phyloP scores from a whole-genome alignment of 176 grass and related monocot genomes.

The Raddia guianensis region DNA sequence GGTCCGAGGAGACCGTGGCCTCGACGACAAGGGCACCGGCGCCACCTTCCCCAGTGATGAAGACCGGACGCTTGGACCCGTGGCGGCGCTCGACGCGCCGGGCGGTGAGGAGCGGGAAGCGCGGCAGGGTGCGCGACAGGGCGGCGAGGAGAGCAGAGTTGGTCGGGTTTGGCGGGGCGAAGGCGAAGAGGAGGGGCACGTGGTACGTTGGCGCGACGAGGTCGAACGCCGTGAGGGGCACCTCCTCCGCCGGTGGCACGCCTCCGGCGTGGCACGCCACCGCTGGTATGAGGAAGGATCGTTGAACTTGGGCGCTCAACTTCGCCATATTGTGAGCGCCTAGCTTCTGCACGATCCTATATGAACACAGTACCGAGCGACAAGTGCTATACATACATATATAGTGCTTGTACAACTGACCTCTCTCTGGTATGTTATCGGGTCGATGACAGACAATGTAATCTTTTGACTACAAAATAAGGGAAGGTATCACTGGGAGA shows the following conservation, averaged over 20 bases:
- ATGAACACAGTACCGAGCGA: no score
- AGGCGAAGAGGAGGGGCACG: slow-evolving; percentile 55
- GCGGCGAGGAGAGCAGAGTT: slow-evolving; percentile 22
- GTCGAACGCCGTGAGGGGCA: slow-evolving; percentile 57
- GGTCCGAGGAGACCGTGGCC: slow-evolving; percentile 26
- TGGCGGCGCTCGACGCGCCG: background rate
- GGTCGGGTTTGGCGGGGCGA: slow-evolving; percentile 48
- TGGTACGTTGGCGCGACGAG: slow-evolving; percentile 51
- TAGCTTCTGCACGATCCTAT: no score
- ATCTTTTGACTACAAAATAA: no score
- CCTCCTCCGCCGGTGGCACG: background rate
- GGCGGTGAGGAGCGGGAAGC: slow-evolving; percentile 51
- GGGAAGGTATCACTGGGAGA: no score
- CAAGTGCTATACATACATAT: no score
- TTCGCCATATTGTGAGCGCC: background rate
- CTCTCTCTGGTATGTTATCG: no score
- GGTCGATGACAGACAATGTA: no score
- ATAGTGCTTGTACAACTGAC: no score
- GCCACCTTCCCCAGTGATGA: slow-evolving; percentile 11
- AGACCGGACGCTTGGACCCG: background rate
- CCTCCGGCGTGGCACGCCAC: background rate
- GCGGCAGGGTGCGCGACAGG: slow-evolving; percentile 33
- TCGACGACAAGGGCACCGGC: slow-evolving; percentile 50
- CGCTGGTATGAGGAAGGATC: slow-evolving; percentile 12
- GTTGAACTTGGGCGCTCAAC: slow-evolving; percentile 49